These are phyloP conservation scores for Eucalyptus marginata DNA, from an alignment of 345 rosid species.

Conservation along the genomic window DNA sequence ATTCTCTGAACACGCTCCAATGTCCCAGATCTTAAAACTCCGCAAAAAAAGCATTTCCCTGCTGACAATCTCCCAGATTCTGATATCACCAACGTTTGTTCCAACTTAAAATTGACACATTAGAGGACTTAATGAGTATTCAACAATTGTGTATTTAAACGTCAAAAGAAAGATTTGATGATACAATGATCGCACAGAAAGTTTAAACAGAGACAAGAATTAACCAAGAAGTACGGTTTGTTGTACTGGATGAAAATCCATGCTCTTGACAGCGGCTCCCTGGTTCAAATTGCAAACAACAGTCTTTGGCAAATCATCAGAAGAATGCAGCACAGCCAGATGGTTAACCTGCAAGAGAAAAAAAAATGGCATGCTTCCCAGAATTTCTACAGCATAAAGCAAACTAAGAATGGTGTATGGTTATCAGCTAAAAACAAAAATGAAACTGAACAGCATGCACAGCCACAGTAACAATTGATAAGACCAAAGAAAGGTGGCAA, in stretches of 20 bases:
- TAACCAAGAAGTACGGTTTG: conserved; percentile 74
- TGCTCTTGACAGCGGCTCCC: conserved; percentile 72
- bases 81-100: conserved; percentile 65
- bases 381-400: neutral
- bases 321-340: conserved; percentile 45
- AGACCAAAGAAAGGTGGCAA: neutral
- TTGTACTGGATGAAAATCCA: conserved; percentile 84
- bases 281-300: conserved; percentile 54
- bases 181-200: neutral
- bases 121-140: neutral
- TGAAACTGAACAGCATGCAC: neutral
- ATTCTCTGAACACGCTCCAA: conserved; percentile 37
- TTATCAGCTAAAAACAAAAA: neutral
- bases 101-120: conserved; percentile 42
- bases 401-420: neutral
- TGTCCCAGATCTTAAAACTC: conserved; percentile 61
- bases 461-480: neutral
- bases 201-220: neutral
- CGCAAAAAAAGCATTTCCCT: conserved; percentile 45
- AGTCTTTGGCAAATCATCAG: conserved; percentile 75
- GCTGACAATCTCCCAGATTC: conserved; percentile 68
- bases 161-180: neutral
- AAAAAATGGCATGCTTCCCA: neutral
- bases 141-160: neutral
- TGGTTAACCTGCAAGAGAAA: conserved; percentile 38